Conservation (phyloP, 1,284 basidiomycete genomes). For the Ustilago crameri region DNA sequence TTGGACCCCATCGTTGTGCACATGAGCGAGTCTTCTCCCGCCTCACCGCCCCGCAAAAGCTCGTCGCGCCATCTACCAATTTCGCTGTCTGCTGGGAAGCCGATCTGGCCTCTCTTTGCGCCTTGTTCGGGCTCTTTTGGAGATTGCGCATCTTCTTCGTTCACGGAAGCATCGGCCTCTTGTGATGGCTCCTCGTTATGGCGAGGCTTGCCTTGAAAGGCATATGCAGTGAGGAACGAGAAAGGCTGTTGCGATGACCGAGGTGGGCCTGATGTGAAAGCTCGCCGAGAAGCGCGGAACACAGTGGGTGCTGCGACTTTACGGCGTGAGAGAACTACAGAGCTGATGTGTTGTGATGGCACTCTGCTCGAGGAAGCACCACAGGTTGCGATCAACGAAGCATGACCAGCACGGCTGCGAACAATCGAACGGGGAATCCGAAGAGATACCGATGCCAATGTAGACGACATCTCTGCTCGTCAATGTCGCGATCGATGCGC, state of each 20-base stretch:
- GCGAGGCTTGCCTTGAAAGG: conserved; percentile 80
- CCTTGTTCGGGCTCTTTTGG: conserved; percentile 1
- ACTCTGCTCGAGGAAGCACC: neutral
- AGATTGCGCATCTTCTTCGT: conserved; percentile 24
- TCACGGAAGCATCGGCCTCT: conserved; percentile 26
- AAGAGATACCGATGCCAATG: conserved; percentile 6
- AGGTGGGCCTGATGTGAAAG: conserved; percentile 23
- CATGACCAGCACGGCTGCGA: conserved; percentile 1
- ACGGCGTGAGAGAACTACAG: neutral
- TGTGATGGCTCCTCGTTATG: conserved; percentile 46
- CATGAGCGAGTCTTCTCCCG: conserved; percentile 70
- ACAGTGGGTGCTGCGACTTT: neutral
- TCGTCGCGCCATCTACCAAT: conserved; percentile 79
- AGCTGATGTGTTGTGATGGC: conserved; percentile 7
- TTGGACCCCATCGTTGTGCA: conserved; percentile 73
- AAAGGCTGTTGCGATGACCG: conserved; percentile 69
- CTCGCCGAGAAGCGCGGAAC: conserved; percentile 3
- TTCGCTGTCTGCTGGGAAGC: conserved; percentile 76
- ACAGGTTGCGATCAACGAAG: neutral
- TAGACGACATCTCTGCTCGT: conserved; percentile 17
- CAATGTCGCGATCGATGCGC: neutral
- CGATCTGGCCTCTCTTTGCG: conserved; percentile 68
- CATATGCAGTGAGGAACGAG: conserved; percentile 78
- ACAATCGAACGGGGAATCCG: conserved; percentile 14
- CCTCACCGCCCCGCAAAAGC: conserved; percentile 71